Conservation (phyloP, 2,329 filamentous ascomycete species). For the Alternaria brassicae region DNA sequence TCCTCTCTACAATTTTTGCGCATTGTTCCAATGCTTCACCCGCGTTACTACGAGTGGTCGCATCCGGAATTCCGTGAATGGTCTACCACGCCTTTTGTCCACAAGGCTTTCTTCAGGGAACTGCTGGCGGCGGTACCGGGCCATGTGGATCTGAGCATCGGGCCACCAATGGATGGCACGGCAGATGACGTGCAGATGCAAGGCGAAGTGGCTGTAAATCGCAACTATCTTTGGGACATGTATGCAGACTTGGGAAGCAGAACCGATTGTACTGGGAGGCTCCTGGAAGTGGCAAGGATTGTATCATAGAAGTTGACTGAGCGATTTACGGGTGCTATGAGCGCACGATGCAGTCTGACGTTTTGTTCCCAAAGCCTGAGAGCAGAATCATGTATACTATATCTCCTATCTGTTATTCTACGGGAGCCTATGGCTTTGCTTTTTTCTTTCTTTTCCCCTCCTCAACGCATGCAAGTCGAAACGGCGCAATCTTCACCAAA, state of each 20-base stretch:
- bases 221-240: constrained; percentile 28
- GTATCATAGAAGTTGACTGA: neutral
- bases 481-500: no score
- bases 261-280: neutral
- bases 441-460: neutral
- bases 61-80: constrained; percentile 32
- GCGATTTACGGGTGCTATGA: neutral
- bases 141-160: constrained; percentile 28
- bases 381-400: neutral
- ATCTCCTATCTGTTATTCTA: neutral
- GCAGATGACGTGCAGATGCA: constrained; percentile 25
- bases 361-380: neutral
- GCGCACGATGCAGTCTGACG: neutral
- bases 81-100: constrained; percentile 32
- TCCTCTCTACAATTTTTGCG: constrained; percentile 29
- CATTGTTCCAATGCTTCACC: constrained; percentile 38
- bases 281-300: neutral
- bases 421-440: neutral
- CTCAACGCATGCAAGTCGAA: neutral
- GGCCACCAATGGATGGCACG: constrained; percentile 13
- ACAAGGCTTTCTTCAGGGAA: constrained; percentile 41
- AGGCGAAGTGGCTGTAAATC: constrained; percentile 16
- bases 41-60: constrained; percentile 42
- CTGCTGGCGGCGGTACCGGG: constrained; percentile 31
- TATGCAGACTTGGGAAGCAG: constrained; percentile 26